Base-by-base conservation (phyloP, 2,329 filamentous ascomycete species). In the Neonectria faginata region DNA sequence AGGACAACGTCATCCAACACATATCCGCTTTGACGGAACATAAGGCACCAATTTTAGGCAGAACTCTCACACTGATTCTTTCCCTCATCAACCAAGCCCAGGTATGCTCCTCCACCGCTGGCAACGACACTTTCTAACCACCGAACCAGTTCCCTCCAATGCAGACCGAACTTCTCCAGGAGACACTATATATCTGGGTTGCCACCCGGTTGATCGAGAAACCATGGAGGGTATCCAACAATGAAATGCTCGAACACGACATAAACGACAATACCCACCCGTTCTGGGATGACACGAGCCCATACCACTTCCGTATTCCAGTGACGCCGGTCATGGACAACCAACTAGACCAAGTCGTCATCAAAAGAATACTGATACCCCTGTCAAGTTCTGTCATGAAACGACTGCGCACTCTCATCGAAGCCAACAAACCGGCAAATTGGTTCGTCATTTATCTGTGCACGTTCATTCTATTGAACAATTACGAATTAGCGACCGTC, bases 251-350 rank as follows among this genome's bases (percentile, higher is more conserved):
- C 8, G 45, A 48, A 16, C 45, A 48, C 45, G 8, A 48, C 8
- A 10, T 48, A 5, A 8, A 8, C 22, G 45, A 48, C 16, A 16
- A 1, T 47, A 1, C 3, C 14, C 45, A 48, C 16, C 14, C 45
- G 8, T 48, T 16, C 6, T 11, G 14, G 22, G 45, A 48, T 48
- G 1, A n/a, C 12, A 27, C 16, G 3, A 48, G 45, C 22, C 45
- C 45, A 5, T 48, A 29, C 25, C 25, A 27, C 16, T 1, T 2
- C 2, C 45, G n/a, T n/a, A 16, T 48, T 16, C 45, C 45, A 3
- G 45, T 48, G 22, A 48, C 45, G 22, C 45, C 45, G n/a, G 45
- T 48, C 14, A 48, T 48, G 45, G 45, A 48, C 16, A 27, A 27
- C 45, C 45, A 48, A 14, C 14, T 48, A 12, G 45, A 48, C 45